phyloP scores from a whole-genome alignment of 78 protist genomes.

The Blattamonas nauphoetae region DNA sequence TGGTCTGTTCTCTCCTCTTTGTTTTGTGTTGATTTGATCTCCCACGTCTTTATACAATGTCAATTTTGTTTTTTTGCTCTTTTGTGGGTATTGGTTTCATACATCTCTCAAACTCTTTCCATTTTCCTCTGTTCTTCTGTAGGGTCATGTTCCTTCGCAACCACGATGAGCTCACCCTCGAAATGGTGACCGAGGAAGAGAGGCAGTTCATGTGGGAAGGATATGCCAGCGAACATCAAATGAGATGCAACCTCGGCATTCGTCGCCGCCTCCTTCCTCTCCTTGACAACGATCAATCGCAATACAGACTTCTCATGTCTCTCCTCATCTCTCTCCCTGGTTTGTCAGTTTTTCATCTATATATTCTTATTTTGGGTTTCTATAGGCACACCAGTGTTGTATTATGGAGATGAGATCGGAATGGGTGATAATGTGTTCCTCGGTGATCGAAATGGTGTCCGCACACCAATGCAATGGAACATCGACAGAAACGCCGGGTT shows the following conservation, averaged over 20 bases:
- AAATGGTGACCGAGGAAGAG: slow-evolving; percentile 61
- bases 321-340: slow-evolving; percentile 58
- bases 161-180: slow-evolving; percentile 54
- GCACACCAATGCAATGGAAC: slow-evolving; percentile 70
- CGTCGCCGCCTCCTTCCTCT: slow-evolving; percentile 59
- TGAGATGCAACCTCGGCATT: slow-evolving; percentile 55
- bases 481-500: neutral
- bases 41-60: neutral
- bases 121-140: neutral
- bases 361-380: too few species aligned
- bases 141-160: slow-evolving; percentile 11
- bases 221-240: slow-evolving; percentile 49
- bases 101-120: neutral
- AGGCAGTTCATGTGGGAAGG: slow-evolving; percentile 57
- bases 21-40: neutral
- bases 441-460: slow-evolving; percentile 44
- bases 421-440: slow-evolving; percentile 60
- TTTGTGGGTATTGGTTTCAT: neutral
- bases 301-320: slow-evolving; percentile 42
- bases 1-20: too few species aligned
- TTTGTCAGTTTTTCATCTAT: too few species aligned
- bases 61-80: neutral
- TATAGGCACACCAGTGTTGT: slow-evolving; percentile 60
- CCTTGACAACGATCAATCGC: slow-evolving; percentile 47
- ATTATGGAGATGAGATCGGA: slow-evolving; percentile 68